A percentile compares a stretch with the other conserved stretches of the same genome.
phyloP scores from a whole-genome alignment of 768 basidiomycete species.

The Lepiota venenata region DNA sequence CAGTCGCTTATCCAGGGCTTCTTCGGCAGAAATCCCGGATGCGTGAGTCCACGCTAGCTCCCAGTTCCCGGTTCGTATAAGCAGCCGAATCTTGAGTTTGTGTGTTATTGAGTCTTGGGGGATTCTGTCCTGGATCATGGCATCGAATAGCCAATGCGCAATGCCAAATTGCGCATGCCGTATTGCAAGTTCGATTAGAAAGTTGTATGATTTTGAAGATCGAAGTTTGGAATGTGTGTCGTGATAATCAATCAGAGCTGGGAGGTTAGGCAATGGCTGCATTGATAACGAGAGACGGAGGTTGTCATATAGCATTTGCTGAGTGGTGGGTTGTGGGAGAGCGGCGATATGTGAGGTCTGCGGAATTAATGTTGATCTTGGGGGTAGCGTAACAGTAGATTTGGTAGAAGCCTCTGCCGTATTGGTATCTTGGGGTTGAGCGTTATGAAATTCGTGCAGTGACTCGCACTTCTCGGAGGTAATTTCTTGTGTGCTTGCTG shows the following conservation, averaged over 20 bases:
- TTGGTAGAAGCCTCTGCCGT: not conserved
- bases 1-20: conserved; percentile 7
- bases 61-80: conserved; percentile 16
- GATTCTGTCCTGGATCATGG: conserved; percentile 10
- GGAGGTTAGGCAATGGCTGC: conserved; percentile 7
- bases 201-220: conserved; percentile 15
- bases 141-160: conserved; percentile 11
- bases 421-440: not conserved
- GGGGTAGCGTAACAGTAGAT: not conserved
- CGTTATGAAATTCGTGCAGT: not conserved
- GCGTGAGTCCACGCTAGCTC: conserved; percentile 13
- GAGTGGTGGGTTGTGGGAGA: conserved; percentile 1
- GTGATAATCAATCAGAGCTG: conserved; percentile 15
- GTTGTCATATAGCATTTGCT: conserved; percentile 2
- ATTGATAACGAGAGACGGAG: conserved; percentile 4
- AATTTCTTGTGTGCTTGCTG: not conserved
- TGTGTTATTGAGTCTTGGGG: conserved; percentile 8
- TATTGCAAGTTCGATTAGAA: conserved; percentile 13
- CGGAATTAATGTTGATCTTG: conserved; percentile 4
- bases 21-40: conserved; percentile 5
- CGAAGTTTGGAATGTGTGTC: conserved; percentile 13
- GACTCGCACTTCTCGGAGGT: not conserved
- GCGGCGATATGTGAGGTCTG: not conserved
- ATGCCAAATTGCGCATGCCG: conserved; percentile 14
- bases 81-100: conserved; percentile 12